phyloP scores from a whole-genome alignment of 805 yeast species.

The Yamadazyma nakazawae region DNA sequence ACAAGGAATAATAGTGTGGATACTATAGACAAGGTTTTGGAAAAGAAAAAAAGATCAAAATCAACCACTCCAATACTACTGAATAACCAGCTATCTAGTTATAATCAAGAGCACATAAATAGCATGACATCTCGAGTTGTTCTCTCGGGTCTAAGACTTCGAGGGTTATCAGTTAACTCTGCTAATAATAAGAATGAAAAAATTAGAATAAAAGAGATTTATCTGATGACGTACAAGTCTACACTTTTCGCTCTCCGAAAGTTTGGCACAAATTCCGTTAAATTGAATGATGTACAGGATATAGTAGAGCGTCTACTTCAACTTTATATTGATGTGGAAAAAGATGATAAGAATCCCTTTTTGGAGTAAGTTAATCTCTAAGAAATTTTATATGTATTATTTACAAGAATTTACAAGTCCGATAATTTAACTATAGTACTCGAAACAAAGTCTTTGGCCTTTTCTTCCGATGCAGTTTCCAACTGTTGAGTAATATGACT shows the following conservation, averaged over 20 bases:
- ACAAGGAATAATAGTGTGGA: constrained; percentile 13
- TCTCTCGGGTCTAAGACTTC: constrained; percentile 39
- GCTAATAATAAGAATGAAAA: constrained; percentile 26
- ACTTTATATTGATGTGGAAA: constrained; percentile 30
- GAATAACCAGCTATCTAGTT: constrained; percentile 9
- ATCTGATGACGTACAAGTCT: constrained; percentile 39
- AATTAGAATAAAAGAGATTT: constrained; percentile 36
- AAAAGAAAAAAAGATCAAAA: constrained; percentile 17
- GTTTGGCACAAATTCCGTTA: constrained; percentile 19
- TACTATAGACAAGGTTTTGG: constrained; percentile 35
- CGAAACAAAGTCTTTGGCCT: constrained; percentile 15
- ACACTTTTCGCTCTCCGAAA: constrained; percentile 39
- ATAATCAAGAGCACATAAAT: constrained; percentile 21
- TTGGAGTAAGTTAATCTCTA: constrained; percentile 1
- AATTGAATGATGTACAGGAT: constrained; percentile 33
- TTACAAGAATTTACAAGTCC: constrained; percentile 18
- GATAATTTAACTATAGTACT: constrained; percentile 17
- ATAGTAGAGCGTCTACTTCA: constrained; percentile 38
- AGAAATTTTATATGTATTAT: neutral
- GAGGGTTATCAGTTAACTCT: constrained; percentile 30
- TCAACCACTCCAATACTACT: constrained; percentile 14
- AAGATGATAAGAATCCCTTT: constrained; percentile 3
- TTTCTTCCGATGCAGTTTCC: constrained; percentile 26
- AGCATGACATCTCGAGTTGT: constrained; percentile 33
- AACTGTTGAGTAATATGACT: constrained; percentile 36